Conservation (phyloP, 2,329 filamentous ascomycete genomes). For the Phialemoniopsis sp. region DNA sequence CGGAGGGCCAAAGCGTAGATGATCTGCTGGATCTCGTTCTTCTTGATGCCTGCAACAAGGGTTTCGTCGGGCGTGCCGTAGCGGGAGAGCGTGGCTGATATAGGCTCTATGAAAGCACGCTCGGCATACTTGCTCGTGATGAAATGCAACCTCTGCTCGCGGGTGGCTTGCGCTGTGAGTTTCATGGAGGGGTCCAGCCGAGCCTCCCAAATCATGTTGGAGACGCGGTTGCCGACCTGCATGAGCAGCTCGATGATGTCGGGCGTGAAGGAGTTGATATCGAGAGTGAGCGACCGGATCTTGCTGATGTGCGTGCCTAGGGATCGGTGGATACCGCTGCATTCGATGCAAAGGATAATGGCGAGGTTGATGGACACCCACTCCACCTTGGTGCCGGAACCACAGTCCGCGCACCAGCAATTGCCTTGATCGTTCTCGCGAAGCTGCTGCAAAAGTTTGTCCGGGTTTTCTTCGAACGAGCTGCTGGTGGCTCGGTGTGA, state of each 20-base stretch:
- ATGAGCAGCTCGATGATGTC: conserved; percentile 94
- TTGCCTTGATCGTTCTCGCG: conserved; percentile 91
- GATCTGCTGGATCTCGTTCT: conserved; percentile 90
- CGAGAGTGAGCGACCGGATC: conserved; percentile 88
- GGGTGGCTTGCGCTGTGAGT: conserved; percentile 70
- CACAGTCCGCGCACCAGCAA: conserved; percentile 90
- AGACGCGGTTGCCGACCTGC: conserved; percentile 87
- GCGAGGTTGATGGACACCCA: conserved; percentile 99
- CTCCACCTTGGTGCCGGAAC: conserved; percentile 86
- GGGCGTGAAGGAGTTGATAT: conserved; percentile 92
- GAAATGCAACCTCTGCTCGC: conserved; percentile 89
- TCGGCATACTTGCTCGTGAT: conserved; percentile 96
- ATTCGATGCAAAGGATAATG: conserved; percentile 95
- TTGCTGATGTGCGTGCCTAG: conserved; percentile 98
- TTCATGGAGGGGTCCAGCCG: conserved; percentile 71
- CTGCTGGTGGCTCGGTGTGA: conserved; percentile 52
- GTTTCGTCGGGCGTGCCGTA: conserved; percentile 82
- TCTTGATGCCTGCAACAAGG: conserved; percentile 87
- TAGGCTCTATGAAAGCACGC: conserved; percentile 72
- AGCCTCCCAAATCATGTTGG: conserved; percentile 96
- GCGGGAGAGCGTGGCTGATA: conserved; percentile 69
- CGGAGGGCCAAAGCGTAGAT: conserved; percentile 83
- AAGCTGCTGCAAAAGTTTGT: conserved; percentile 80
- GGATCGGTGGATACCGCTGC: conserved; percentile 93
- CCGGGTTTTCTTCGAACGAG: conserved; percentile 75